Conservation (phyloP, 176 grass and related monocot genomes). For the Panicum miliaceum region DNA sequence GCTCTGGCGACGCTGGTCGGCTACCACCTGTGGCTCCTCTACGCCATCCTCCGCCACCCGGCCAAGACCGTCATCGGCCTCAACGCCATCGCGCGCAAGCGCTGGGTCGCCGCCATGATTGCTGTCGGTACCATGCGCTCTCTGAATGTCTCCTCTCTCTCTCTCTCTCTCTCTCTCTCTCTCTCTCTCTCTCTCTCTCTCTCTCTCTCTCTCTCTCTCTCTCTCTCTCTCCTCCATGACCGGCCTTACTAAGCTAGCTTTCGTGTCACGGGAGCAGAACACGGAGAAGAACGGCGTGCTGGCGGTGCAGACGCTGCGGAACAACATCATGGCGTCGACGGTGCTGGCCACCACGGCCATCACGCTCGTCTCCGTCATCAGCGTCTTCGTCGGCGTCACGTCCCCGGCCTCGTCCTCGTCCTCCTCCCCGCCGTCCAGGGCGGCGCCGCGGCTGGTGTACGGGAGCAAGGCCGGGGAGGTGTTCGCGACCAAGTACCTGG, state of each 20-base stretch:
- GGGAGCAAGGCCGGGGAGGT: slow-evolving; percentile 59
- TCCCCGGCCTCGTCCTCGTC: not conserved
- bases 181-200: not conserved
- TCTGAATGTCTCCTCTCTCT: not conserved
- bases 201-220: not conserved
- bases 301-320: slow-evolving; percentile 78
- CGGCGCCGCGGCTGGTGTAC: slow-evolving; percentile 50
- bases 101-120: slow-evolving; percentile 81
- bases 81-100: slow-evolving; percentile 63
- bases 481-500: slow-evolving; percentile 68
- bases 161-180: too few relatives aligned
- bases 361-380: slow-evolving; percentile 76
- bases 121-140: slow-evolving; percentile 44
- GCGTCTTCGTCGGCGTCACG: slow-evolving; percentile 69
- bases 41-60: slow-evolving; percentile 56
- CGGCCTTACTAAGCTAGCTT: not conserved
- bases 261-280: slow-evolving; percentile 39
- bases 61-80: slow-evolving; percentile 70
- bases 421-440: not conserved
- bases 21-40: slow-evolving; percentile 78
- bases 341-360: slow-evolving; percentile 80
- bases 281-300: slow-evolving; percentile 72
- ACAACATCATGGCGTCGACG: slow-evolving; percentile 95
- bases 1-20: slow-evolving; percentile 46
- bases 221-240: not conserved